Base-by-base conservation (phyloP, 2,329 filamentous ascomycete genomes). In the Aspergillus sp. region DNA sequence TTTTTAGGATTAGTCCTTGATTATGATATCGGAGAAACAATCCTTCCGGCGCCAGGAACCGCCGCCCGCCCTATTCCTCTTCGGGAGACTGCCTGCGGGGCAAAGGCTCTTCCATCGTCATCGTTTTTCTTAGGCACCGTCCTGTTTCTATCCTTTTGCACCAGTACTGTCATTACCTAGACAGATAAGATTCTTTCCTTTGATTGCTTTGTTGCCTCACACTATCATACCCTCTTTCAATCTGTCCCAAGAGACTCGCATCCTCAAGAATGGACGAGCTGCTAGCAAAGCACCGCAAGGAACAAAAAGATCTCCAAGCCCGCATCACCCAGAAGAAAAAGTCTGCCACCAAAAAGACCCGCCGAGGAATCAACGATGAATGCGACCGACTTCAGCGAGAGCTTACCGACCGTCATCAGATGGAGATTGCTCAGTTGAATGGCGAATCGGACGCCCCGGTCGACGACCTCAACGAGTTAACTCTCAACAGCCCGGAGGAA, bases 321-420 rank as follows among this genome's bases (percentile, higher is more conserved):
- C 86, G 88, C 54, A 86, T 95, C 66, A 97, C 90, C 4, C 91
- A 88, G 75, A 97, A 97, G 81, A 99, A 97, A 80, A 97, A 97
- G 79, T 88, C 89, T 62, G 92, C 94, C 14, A 95, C 88, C 44
- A 99, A 97, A 76, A 87, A 86, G 71, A 85, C 83, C 7, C 78
- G 84, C 46, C 85, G 88, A 69, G 86, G 87, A 23, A 78, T 93
- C 38, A 85, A 85, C 57, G 83, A 86, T 59, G 84, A 87, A 64
- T 86, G 84, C 66, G 82, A 82, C 17, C 68, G 73, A 21, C 71
- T 85, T 34, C 83, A 86, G 60, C 68, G 71, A 36, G 81, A 84
- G 52, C 69, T 85, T 38, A 78, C 77, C 49, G 79, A 82, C 52
- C 73, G 71, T 54, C 84, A 87, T 23, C 74, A 75, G 25, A 64